Evolutionary conservation across 345 rosid genomes (phyloP).

Genomic region (Fremontodendron californicum): DNA sequence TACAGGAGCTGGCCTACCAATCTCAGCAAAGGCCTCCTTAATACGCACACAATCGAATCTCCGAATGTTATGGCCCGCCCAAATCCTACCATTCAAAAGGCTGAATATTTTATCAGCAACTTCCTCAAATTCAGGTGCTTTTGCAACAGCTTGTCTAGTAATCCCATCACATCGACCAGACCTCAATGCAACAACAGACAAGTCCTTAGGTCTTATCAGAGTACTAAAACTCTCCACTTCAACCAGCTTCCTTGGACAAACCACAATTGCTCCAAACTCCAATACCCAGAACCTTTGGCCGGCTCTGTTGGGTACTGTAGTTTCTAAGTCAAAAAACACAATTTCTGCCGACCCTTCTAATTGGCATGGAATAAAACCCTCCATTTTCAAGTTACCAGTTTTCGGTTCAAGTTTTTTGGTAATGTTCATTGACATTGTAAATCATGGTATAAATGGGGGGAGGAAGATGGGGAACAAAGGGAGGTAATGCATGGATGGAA

Average conservation of each 20-base stretch:
- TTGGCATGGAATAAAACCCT: conserved; percentile 9
- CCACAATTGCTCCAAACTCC: conserved; percentile 84
- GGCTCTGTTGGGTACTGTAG: conserved; percentile 59
- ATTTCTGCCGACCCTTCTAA: conserved; percentile 33
- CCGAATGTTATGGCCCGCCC: conserved; percentile 93
- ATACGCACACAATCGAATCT: conserved; percentile 83
- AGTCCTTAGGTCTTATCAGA: conserved; percentile 63
- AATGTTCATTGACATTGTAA: background rate
- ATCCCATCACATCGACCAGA: conserved; percentile 67
- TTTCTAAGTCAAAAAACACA: conserved; percentile 83
- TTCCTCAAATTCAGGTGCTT: conserved; percentile 61
- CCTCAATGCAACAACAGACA: conserved; percentile 45
- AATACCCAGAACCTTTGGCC: conserved; percentile 63
- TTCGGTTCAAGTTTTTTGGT: background rate
- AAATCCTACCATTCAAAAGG: conserved; percentile 67
- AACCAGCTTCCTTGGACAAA: conserved; percentile 59
- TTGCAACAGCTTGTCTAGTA: conserved; percentile 51
- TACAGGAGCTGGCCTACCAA: conserved; percentile 54
- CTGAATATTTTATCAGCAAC: conserved; percentile 64
- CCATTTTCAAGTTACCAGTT: conserved; percentile 23
- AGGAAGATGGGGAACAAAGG: background rate
- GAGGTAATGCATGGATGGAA: background rate
- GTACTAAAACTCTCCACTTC: conserved; percentile 73
- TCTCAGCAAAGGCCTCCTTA: conserved; percentile 71
- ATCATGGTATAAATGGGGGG: conserved; percentile 13